phyloP scores from a whole-genome alignment of 192 early-diverging fungal genomes.

The Spizellomyces sp. region DNA sequence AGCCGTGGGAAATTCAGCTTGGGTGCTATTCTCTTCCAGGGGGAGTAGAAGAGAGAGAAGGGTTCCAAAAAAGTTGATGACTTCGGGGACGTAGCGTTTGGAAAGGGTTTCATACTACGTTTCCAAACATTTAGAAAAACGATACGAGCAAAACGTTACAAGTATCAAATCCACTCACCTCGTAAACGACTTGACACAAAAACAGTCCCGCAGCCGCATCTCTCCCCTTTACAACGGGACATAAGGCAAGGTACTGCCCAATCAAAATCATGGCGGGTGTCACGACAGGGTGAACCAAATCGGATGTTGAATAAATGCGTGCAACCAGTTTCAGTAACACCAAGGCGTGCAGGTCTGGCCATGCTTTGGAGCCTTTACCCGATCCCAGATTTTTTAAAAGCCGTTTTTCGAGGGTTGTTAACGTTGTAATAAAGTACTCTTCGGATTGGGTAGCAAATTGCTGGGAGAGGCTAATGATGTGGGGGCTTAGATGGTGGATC shows the following conservation, averaged over 20 bases:
- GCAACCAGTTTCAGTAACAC: conserved; percentile 69
- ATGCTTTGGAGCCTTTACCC: background rate
- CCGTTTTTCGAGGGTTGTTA: conserved; percentile 18
- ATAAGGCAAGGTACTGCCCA: conserved; percentile 73
- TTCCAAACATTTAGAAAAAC: conserved; percentile 34
- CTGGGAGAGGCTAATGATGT: conserved; percentile 35
- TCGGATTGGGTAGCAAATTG: conserved; percentile 23
- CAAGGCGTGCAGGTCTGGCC: conserved; percentile 32
- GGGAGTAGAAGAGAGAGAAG: conserved; percentile 29
- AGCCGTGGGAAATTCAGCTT: background rate
- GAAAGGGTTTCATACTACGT: conserved; percentile 57
- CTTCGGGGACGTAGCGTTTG: conserved; percentile 69
- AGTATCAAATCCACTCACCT: conserved; percentile 50
- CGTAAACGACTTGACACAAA: conserved; percentile 70
- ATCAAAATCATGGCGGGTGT: conserved; percentile 86
- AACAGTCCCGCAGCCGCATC: conserved; percentile 77
- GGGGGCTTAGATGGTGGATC: conserved; percentile 31
- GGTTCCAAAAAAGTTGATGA: conserved; percentile 42
- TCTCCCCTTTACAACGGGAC: conserved; percentile 53
- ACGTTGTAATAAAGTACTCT: conserved; percentile 7
- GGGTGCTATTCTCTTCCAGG: background rate
- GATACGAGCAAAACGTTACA: background rate
- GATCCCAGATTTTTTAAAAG: background rate
- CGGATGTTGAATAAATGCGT: conserved; percentile 88
- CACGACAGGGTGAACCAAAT: conserved; percentile 82